Evolutionary conservation across 176 grass and related monocot species (phyloP).

Genomic region (Bolboschoenus planiculmis): DNA sequence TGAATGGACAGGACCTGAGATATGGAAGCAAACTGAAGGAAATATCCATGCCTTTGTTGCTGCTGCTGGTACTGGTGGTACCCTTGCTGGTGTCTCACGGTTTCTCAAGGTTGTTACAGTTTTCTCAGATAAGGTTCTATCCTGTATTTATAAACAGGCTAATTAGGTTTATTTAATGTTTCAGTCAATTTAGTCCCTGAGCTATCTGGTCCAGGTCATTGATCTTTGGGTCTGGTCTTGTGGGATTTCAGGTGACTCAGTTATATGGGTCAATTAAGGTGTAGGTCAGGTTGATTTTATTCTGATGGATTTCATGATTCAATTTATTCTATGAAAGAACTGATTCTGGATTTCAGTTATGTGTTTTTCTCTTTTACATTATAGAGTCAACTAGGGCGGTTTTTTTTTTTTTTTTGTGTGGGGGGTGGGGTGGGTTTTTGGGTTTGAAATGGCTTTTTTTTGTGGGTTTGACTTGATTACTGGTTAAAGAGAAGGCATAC

Average conservation of each 20-base stretch:
- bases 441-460: background rate
- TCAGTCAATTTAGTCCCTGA: background rate
- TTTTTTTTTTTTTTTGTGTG: too few relatives aligned
- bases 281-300: background rate
- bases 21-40: constrained; percentile 77
- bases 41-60: constrained; percentile 73
- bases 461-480: background rate
- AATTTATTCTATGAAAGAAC: background rate
- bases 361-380: background rate
- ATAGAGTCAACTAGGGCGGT: background rate
- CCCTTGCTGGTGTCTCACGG: constrained; percentile 75
- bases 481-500: background rate
- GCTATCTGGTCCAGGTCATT: background rate
- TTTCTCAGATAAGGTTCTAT: constrained; percentile 21
- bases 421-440: background rate
- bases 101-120: constrained; percentile 70
- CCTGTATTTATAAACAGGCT: background rate
- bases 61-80: constrained; percentile 86
- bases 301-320: background rate
- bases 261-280: background rate
- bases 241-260: background rate
- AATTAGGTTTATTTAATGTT: background rate
- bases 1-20: constrained; percentile 94
- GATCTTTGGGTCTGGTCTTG: background rate
- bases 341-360: background rate